Percentiles rank a stretch among this genome's conserved stretches.
phyloP scores from a whole-genome alignment of 371 early-diverging fungal genomes.

The Lichtheimia ornata region DNA sequence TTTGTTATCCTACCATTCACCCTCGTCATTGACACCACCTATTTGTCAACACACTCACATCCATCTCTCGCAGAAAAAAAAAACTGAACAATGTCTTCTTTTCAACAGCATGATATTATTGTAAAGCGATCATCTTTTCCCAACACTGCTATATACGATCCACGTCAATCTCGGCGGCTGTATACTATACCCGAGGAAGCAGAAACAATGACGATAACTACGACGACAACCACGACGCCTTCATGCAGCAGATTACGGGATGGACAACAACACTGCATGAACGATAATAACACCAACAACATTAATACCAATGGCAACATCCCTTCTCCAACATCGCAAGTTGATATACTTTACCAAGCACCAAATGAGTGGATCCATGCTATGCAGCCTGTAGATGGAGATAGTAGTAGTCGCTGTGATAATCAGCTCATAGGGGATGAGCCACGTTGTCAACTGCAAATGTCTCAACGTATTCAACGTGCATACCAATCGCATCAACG shows the following conservation, averaged over 20 bases:
- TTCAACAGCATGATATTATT: too few species aligned
- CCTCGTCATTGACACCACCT: neutral
- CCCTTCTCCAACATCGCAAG: neutral
- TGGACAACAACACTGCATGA: neutral
- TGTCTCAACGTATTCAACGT: constrained; percentile 21
- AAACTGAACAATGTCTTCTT: neutral
- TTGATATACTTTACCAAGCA: neutral
- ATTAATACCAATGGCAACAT: neutral
- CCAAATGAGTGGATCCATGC: constrained; percentile 4
- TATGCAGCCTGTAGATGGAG: neutral
- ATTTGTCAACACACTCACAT: neutral
- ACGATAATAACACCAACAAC: neutral
- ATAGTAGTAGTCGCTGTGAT: neutral
- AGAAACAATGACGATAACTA: constrained; percentile 4
- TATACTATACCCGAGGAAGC: constrained; percentile 23
- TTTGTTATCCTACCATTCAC: neutral
- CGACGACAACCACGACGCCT: too few species aligned
- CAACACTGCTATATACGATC: neutral
- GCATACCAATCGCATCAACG: constrained; percentile 17
- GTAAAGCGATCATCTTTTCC: neutral
- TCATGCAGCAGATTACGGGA: too few species aligned
- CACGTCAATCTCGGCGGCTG: neutral
- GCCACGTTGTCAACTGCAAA: constrained; percentile 18
- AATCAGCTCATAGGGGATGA: constrained; percentile 15
- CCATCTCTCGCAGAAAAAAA: neutral